Evolutionary conservation across 306 rosid genomes (phyloP), one percentile per base, ranked within the genome.

Genomic region (Vachellia collinsii): DNA sequence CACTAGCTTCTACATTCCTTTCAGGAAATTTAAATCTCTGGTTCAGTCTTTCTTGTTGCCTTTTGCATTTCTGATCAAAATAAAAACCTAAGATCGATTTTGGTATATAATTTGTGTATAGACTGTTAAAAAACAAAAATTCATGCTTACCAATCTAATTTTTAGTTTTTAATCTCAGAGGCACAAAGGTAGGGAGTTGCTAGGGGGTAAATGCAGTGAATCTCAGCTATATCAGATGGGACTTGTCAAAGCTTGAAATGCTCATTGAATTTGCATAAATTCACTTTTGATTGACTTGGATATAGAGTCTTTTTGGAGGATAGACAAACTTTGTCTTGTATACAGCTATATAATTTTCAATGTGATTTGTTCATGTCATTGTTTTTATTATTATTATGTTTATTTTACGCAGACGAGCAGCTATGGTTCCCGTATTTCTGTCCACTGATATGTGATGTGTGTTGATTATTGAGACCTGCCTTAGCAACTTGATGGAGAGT

Each of bases 401-500:
- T 76, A 38, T 72, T 72, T 76, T 76, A 70, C 34, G 37, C 67
- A 46, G 75, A 61, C 8, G 5, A 54, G 71, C 64, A 77, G 36
- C 63, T 72, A 64, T 34, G 7, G 17, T 43, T 79, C 80, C 22
- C 19, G 4, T 38, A 20, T 56, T 75, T 69, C 65, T 25, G 16
- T 54, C 54, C 16, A 12, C 79, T 79, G 66, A 79, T 82, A 16
- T 37, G 44, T 61, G 43, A 17, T 44, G 53, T 41, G n/a, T 62
- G 37, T 76, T 58, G 17, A 76, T 77, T 51, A 36, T 71, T 58
- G 22, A 76, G 74, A 25, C 23, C 76, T 63, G 82, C 64, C 68
- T 41, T 77, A 37, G 76, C 66, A 87, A 72, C 75, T 48, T 14
- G 46, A 94, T 94, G 98, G 91, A 89, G 83, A 88, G 83, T 86